A percentile compares a stretch with the other conserved stretches of the same genome.
Conservation (phyloP, 2,329 filamentous ascomycete genomes). For the Venturia pyrina region DNA sequence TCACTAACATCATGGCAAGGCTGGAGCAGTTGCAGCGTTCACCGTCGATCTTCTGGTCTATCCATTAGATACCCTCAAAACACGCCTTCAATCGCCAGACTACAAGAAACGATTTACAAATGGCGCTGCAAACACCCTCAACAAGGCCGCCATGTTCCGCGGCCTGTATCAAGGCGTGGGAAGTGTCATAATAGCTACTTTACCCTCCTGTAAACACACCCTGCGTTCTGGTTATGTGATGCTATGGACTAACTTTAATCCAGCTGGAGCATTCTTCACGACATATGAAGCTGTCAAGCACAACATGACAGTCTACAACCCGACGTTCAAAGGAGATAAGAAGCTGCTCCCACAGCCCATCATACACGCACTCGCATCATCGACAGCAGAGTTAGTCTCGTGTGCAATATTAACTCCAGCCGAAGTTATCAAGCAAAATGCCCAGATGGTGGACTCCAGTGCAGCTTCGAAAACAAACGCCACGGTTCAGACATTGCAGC, state of each 20-base stretch:
- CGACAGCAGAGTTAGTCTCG: slow-evolving; percentile 69
- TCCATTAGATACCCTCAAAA: slow-evolving; percentile 84
- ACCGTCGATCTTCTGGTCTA: slow-evolving; percentile 79
- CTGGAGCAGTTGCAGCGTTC: slow-evolving; percentile 76
- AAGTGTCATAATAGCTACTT: slow-evolving; percentile 71
- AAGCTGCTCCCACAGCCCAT: slow-evolving; percentile 52
- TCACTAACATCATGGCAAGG: slow-evolving; percentile 39
- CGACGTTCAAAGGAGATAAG: slow-evolving; percentile 25
- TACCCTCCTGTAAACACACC: slow-evolving; percentile 61
- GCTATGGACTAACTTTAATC: background rate
- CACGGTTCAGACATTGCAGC: slow-evolving; percentile 46
- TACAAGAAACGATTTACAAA: slow-evolving; percentile 58
- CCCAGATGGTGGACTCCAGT: slow-evolving; percentile 59
- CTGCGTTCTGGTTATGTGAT: background rate
- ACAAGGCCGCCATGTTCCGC: slow-evolving; percentile 48
- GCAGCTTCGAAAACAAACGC: slow-evolving; percentile 29
- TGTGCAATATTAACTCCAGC: slow-evolving; percentile 81
- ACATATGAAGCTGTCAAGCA: slow-evolving; percentile 74
- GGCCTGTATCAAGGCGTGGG: slow-evolving; percentile 83
- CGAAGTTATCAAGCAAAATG: slow-evolving; percentile 89
- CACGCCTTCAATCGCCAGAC: slow-evolving; percentile 68
- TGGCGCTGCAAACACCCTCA: slow-evolving; percentile 43
- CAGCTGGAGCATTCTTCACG: slow-evolving; percentile 82
- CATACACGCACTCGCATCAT: slow-evolving; percentile 65
- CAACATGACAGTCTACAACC: slow-evolving; percentile 43